Conservation (phyloP, 352 stramenopile species). For the Phytophthora citricola region DNA sequence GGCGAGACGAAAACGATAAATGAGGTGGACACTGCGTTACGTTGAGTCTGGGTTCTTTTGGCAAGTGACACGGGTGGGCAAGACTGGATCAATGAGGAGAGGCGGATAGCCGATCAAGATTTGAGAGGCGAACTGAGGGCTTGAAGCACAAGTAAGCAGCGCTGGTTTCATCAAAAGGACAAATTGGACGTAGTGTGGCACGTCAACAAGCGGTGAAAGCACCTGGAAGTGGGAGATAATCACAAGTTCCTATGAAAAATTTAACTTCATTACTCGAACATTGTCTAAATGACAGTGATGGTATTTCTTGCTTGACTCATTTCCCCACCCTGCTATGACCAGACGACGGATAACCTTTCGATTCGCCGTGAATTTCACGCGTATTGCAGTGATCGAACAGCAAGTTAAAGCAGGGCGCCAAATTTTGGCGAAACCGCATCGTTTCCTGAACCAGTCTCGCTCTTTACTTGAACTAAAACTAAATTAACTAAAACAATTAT, state of each 20-base stretch:
- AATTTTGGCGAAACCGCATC: constrained; percentile 29
- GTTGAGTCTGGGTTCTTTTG: constrained; percentile 28
- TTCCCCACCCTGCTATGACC: constrained; percentile 12
- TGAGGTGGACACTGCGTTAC: constrained; percentile 16
- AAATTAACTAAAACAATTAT: no score
- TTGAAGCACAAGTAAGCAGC: constrained; percentile 1
- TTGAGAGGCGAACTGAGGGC: constrained; percentile 15
- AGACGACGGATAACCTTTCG: constrained; percentile 9
- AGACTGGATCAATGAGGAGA: constrained; percentile 27
- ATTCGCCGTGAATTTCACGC: background rate
- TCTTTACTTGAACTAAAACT: constrained; percentile 9
- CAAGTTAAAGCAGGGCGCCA: constrained; percentile 21
- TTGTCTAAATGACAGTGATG: background rate
- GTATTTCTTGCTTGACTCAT: constrained; percentile 25
- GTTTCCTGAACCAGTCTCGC: constrained; percentile 26
- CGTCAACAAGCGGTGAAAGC: constrained; percentile 31
- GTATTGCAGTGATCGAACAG: constrained; percentile 18
- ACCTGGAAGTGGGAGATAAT: constrained; percentile 26
- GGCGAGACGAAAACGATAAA: constrained; percentile 24
- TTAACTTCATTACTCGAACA: background rate
- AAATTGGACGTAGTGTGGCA: constrained; percentile 25
- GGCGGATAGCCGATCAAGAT: constrained; percentile 43
- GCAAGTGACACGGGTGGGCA: constrained; percentile 25
- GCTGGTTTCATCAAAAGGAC: constrained; percentile 17
- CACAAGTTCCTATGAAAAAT: background rate